Base-by-base conservation (phyloP, 192 early-diverging fungal genomes). In the Umbelopsis vinacea region DNA sequence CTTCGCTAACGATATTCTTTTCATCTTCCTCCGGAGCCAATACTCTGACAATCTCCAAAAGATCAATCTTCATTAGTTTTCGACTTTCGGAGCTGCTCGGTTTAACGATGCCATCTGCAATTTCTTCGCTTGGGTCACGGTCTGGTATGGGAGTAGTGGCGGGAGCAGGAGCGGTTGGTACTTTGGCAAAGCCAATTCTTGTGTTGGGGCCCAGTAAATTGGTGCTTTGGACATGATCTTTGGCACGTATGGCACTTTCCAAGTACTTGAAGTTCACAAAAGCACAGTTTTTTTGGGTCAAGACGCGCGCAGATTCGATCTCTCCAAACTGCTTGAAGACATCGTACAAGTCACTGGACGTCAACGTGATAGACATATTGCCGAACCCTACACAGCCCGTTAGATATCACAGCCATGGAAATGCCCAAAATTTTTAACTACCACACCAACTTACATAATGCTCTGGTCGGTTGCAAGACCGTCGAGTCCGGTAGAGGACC, bases 201-300 rank as follows among this genome's bases (percentile, higher is more conserved):
- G 57, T 63, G 19, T 63, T 63, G 17, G 57, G 57, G 6, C 57
- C 57, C 2, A 63, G 57, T 29, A 63, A 63, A 33, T 63, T 63
- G 26, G 57, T 63, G 12, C 29, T 63, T n/a, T 63, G 57, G 26
- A 63, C 57, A 33, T 63, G 57, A 46, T 93, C 85, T 67, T 92
- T 89, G 26, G 96, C 96, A 29, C 87, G 82, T 69, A 97, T 92
- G 7, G 97, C 96, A 76, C 96, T 92, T 46, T 95, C 94, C 53
- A 95, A 83, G 55, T 83, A 83, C 43, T 90, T 87, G 83, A 96
- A 98, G 79, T 97, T 97, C 74, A 98, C 94, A 81, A 97, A 97
- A 1, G 94, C 97, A 77, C 97, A 97, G 75, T 92, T 96, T 71
- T 98, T 98, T 81, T 94, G 94, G 10, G 94, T 95, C 76, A 98